A percentile compares a stretch with the other conserved stretches of the same genome.
phyloP scores from a whole-genome alignment of 2,329 filamentous ascomycete species.

The Seiridium cupressi region DNA sequence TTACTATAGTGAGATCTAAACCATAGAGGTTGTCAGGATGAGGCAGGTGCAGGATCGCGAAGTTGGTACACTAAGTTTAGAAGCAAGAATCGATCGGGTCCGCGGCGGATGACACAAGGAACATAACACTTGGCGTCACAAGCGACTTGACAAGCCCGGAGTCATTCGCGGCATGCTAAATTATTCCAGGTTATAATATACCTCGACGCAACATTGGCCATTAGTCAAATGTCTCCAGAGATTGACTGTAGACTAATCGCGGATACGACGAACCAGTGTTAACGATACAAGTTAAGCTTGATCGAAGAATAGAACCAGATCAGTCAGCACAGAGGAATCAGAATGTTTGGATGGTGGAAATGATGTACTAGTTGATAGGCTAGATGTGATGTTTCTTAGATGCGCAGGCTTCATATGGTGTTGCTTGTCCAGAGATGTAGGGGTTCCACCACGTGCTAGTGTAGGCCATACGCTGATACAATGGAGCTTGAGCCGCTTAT shows the following conservation, averaged over 20 bases:
- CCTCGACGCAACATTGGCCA: not conserved
- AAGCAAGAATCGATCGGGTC: not conserved
- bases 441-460: not conserved
- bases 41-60: not conserved
- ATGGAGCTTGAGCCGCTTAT: not conserved
- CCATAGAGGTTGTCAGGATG: not conserved
- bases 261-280: too few species aligned
- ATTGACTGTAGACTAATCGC: not conserved
- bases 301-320: too few species aligned
- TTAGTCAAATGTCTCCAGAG: not conserved
- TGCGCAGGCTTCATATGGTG: too few species aligned
- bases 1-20: not conserved
- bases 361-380: too few species aligned
- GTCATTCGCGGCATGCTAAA: not conserved
- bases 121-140: not conserved
- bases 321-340: too few species aligned
- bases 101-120: not conserved
- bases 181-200: not conserved
- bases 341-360: too few species aligned
- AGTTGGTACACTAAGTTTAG: not conserved
- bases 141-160: not conserved
- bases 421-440: not conserved
- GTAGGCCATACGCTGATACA: not conserved
- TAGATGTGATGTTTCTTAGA: too few species aligned
- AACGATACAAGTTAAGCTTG: too few species aligned